Conservation (phyloP, 192 early-diverging fungal genomes). For the Jimgerdemannia lactiflua region DNA sequence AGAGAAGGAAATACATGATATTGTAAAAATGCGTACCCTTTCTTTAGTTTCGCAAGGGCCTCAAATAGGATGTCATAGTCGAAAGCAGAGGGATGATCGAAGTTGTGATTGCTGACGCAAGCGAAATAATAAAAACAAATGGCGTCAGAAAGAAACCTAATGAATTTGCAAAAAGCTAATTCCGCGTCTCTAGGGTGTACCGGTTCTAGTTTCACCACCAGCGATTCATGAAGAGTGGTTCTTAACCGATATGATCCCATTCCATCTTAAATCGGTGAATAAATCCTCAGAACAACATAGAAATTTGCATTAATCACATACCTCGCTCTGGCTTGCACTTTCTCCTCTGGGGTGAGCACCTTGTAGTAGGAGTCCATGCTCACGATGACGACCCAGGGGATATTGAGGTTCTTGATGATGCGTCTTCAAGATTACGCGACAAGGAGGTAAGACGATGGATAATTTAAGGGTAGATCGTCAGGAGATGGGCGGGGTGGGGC, state of each 20-base stretch:
- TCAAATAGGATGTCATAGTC: slow-evolving; percentile 77
- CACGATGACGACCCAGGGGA: slow-evolving; percentile 85
- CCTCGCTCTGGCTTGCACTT: slow-evolving; percentile 43
- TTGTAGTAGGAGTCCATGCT: slow-evolving; percentile 99
- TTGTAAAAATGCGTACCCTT: slow-evolving; percentile 44
- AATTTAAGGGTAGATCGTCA: background rate
- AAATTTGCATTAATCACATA: slow-evolving; percentile 14
- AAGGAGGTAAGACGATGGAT: background rate
- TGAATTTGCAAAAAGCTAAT: too few relatives aligned
- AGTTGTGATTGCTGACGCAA: slow-evolving; percentile 75
- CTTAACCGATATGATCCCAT: too few relatives aligned
- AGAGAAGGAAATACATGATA: background rate
- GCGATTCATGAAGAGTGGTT: background rate
- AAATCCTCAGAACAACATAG: too few relatives aligned
- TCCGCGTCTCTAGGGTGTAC: too few relatives aligned
- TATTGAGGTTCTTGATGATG: slow-evolving; percentile 70
- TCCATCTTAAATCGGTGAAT: background rate
- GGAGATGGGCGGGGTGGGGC: too few relatives aligned
- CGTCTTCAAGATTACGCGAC: slow-evolving; percentile 23
- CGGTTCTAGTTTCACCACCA: background rate
- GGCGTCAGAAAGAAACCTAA: too few relatives aligned
- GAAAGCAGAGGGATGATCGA: slow-evolving; percentile 91
- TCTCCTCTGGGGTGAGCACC: slow-evolving; percentile 73
- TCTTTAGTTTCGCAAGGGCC: slow-evolving; percentile 71
- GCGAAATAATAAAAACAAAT: background rate